Evolutionary conservation across 768 basidiomycete species (phyloP), one percentile per base, ranked within the genome.

Genomic region (Thelephora ganbajun): DNA sequence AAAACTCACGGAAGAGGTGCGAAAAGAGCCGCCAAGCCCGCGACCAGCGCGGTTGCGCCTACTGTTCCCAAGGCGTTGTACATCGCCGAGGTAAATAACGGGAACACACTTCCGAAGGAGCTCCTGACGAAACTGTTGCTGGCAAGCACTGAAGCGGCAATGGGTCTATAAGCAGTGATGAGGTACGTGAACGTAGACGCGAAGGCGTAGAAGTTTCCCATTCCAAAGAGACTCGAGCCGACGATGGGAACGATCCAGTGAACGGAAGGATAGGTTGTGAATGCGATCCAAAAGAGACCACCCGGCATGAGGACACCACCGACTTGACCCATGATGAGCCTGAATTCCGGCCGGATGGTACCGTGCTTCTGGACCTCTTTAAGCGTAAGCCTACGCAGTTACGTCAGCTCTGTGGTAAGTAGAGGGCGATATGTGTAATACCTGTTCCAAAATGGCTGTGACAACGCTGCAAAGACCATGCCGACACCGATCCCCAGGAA

Each of bases 221-320:
- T 64, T 19, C 76, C 75, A 51, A 78, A 73, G 4, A 67, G 72
- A 4, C 64, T 50, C 0, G 70, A 67, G 2, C 61, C 66, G 48
- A 74, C 56, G 51, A 74, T 66, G 13, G 71, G 71, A 6, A 63
- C 66, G 47, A 69, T 69, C 71, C 71, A 72, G 48, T 69, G 71
- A 0, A 76, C 68, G 6, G 57, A 56, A 2, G 55, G 50, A 57
- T 73, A 71, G 2, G 71, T 72, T 1, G 75, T 76, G 52, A 75
- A 76, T 2, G 76, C 76, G 46, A 79, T 68, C 61, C 71, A 69
- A 59, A 74, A 74, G 1, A 79, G 63, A 14, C 70, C 68, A 41
- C 83, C 54, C 1, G 84, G 79, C n/a, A 76, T 73, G 13, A 79
- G 66, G 16, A 84, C 58, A 1, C 69, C 82, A 16, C 83, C 84